Base-by-base conservation (phyloP, 2,329 filamentous ascomycete genomes). In the Fusarium caatingaense region DNA sequence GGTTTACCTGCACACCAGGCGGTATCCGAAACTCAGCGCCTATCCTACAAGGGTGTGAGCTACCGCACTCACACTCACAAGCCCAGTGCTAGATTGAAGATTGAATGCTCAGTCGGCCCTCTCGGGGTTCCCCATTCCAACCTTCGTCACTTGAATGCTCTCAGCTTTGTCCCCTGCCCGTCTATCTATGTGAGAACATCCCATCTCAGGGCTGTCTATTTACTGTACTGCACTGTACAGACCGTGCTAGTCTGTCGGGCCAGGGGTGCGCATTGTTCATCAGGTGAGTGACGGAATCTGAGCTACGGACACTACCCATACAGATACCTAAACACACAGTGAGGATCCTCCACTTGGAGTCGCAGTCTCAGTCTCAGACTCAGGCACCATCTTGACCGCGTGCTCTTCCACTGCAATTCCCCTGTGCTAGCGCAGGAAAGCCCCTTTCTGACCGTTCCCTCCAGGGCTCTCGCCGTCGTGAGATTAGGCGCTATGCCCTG, bases 121-220 rank as follows among this genome's bases (percentile, higher is more conserved):
- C 60, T 74, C 69, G 64, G 69, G 51, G 51, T 64, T 68, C 67
- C 46, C 70, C 72, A 72, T 75, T 75, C 73, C 72, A 74, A 60
- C 55, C 56, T 49, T 47, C 42, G 62, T 75, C 73, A 74, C 71
- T 72, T 75, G 73, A 75, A 73, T 63, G 49, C 13, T 64, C 58
- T 48, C 60, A 63, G 48, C 58, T 68, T 63, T 56, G 41, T 62
- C 47, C 60, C 41, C 42, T 58, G 41, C 51, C 63, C 63, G 45
- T 47, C 50, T 47, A 72, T 60, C 53, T 37, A n/a, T 37, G 44
- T 62, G 56, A 64, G 57, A 75, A 64, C 68, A 66, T 69, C 60
- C 69, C 57, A 60, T 30, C 23, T 28, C 56, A 64, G 64, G 57
- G 57, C 66, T 67, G 62, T 50, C 44, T 42, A 30, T 46, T n/a